Evolutionary conservation across 495 filamentous ascomycete genomes (phyloP), one percentile per base, ranked within the genome.

Genomic region (Podospora appendiculata): DNA sequence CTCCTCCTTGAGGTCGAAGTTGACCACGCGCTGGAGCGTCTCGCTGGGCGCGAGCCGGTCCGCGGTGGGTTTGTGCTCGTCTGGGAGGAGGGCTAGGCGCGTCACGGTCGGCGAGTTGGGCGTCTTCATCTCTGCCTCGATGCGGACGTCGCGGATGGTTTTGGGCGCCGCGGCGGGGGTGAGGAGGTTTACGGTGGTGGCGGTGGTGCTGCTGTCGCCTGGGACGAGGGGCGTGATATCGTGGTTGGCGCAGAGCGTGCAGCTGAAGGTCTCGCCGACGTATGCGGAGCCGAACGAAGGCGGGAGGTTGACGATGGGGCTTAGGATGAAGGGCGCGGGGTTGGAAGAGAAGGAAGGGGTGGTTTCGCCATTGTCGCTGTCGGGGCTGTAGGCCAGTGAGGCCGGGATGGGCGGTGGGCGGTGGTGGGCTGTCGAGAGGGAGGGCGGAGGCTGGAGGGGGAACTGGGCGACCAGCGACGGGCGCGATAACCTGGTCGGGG

Each of bases 71-170:
- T 10, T 8, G 4, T 36, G 35, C 17, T 12, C 16, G 16, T 17
- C 71, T 1, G 43, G 6, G 34, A 6, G 39, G 32, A 58, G 56
- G 19, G 48, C 46, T 34, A 53, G 53, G 10, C 57, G 40, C 3
- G 45, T 52, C 18, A 53, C 47, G 11, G 67, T 17, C 35, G 57
- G 38, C 6, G 68, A 69, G 16, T 65, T 65, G 3, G 93, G 92
- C 0, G 91, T 91, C 68, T 96, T 92, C 87, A 97, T 95, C 69
- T 96, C 90, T 1, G 91, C 94, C 49, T 83, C 81, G 47, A 97
- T 88, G 32, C 81, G 79, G 38, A 96, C 86, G 41, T 84, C 85
- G 25, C 79, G 86, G 16, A 94, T 81, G 6, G 71, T 71, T 44
- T 81, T 79, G 14, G 8, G 4, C 2, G 5, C 25, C 5, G 25